These are phyloP conservation scores for Myxozyma neotropica DNA, from an alignment of 805 yeast genomes.

Conservation along the genomic window DNA sequence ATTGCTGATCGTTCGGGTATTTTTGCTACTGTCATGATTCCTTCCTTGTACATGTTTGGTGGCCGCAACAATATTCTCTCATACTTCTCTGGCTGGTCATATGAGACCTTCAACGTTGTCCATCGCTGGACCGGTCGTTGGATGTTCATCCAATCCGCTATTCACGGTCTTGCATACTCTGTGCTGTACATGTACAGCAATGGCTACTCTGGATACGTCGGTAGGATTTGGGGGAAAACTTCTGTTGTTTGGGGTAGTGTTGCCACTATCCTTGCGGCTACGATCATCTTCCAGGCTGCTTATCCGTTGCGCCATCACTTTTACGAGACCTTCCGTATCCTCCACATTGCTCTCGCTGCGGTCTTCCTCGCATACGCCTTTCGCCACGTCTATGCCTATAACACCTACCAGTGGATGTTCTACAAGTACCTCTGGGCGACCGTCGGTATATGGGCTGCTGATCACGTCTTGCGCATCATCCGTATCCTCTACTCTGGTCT, in stretches of 20 bases:
- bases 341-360: slow-evolving; percentile 60
- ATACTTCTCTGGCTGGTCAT: slow-evolving; percentile 63
- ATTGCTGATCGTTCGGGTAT: slow-evolving; percentile 37
- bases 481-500: slow-evolving; percentile 47
- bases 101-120: slow-evolving; percentile 60
- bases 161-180: slow-evolving; percentile 65
- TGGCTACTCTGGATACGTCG: slow-evolving; percentile 44
- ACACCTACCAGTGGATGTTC: slow-evolving; percentile 45
- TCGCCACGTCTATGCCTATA: slow-evolving; percentile 59
- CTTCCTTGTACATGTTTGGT: slow-evolving; percentile 63
- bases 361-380: slow-evolving; percentile 58
- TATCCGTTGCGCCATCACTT: slow-evolving; percentile 23
- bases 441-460: slow-evolving; percentile 70
- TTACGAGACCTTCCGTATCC: slow-evolving; percentile 64
- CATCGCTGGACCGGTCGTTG: slow-evolving; percentile 58
- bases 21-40: slow-evolving; percentile 45
- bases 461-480: slow-evolving; percentile 59
- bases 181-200: slow-evolving; percentile 36
- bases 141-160: slow-evolving; percentile 38
- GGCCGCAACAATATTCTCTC: slow-evolving; percentile 73
- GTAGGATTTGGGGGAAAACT: background rate
- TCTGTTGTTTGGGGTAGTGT: slow-evolving; percentile 44
- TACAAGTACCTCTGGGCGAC: slow-evolving; percentile 45
- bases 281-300: slow-evolving; percentile 4
- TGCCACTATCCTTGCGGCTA: slow-evolving; percentile 6